Base-by-base conservation (phyloP, 2,329 filamentous ascomycete species). In the Zymoseptoria tritici region DNA sequence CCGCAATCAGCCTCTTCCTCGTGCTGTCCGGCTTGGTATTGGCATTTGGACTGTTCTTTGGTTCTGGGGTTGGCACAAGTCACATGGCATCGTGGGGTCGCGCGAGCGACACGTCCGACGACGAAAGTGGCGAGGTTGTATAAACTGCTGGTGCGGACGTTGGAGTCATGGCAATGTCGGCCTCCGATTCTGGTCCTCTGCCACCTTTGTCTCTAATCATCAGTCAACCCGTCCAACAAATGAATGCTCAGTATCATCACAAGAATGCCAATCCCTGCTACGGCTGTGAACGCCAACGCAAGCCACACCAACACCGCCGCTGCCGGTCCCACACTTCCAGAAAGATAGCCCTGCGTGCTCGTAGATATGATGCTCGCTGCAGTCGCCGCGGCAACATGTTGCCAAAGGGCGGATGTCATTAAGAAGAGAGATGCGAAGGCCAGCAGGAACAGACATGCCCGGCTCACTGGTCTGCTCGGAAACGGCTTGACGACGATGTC, bases 401-500 rank as follows among this genome's bases (percentile, higher is more conserved):
- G 61, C 63, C 61, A 65, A 6, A 65, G 49, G 19, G 57, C 56
- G 4, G 63, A 61, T 1, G 58, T 52, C 26, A 64, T 56, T 2
- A 63, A 50, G 20, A 65, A 58, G 11, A 60, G 19, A 13, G 56
- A 36, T 8, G 59, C 57, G 11, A 57, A 49, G 21, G 36, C 22
- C n/a, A 52, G 26, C 6, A 55, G 21, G n/a, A 58, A 22, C 6
- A 58, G n/a, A 21, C 36, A 50, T 2, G 22, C 50, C 9, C 49
- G 24, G 19, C 21, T 21, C 20, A 57, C 50, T 5, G 31, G 13
- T 11, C 50, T 49, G 22, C 50, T 53, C 8, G 63, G 63, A 58
- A 65, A 65, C 13, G 59, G 59, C 55, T 64, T 65, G 50, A 64
- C 26, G 11, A 62, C 55, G 19, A 62, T 58, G 13, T 60, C 58